Base-by-base conservation (phyloP, 805 yeast species). In the Metschnikowia chrysomelidarum region DNA sequence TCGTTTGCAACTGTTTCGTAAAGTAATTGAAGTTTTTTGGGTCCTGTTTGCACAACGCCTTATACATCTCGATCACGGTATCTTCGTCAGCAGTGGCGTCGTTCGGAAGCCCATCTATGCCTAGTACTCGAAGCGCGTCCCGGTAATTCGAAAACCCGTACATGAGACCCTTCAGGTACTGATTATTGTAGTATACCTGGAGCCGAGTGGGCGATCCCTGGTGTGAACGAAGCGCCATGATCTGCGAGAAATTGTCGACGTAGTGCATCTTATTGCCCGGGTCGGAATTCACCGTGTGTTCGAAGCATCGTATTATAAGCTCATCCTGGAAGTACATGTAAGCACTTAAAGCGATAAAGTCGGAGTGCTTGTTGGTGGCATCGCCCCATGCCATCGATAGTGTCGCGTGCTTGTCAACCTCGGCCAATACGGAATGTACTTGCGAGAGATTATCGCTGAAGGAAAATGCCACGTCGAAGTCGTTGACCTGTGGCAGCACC, bases 251-350 rank as follows among this genome's bases (percentile, higher is more conserved):
- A n/a, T 60, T 53, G 37, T 67, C 73, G 12, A 67, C 67, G 34
- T 67, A 67, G 33, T 54, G 46, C 34, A 64, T 36, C 25, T 54
- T 54, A 46, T 66, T 64, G 0, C 6, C 27, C 4, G 53, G 52
- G 34, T 67, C 71, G 0, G 67, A 56, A 10, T 48, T 43, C 6
- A 60, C 53, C 1, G 70, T 59, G 36, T 53, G 53, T 38, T 67
- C 71, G 40, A 62, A 68, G 39, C 72, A 64, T 34, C 57, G 57
- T 18, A 66, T 63, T 14, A 66, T 56, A 33, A 64, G 46, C 41
- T 68, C 73, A 37, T 68, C 72, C 28, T 54, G 62, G 47, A 57
- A 67, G 37, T 49, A 61, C 1, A 58, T 38, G 30, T 55, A 51
- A 18, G 51, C 36, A 40, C 64, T 63, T 30, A 68, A 47, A 21